Evolutionary conservation across 805 yeast species (phyloP).

Genomic region (Pichia manshurica): DNA sequence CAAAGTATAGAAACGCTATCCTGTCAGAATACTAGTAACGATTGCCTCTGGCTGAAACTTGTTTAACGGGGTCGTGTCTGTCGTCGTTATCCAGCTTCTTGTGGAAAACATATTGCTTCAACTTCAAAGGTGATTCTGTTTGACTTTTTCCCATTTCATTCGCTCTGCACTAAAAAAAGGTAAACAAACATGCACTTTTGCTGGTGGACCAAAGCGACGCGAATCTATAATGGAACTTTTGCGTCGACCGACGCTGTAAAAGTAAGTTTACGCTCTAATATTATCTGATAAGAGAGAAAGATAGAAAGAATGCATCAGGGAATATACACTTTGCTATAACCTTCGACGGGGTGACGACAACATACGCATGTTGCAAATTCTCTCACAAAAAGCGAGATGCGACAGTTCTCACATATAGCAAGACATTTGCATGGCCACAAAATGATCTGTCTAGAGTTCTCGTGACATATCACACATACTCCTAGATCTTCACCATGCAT

Average conservation of each 20-base stretch:
- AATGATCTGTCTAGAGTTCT: slow-evolving; percentile 65
- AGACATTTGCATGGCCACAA: slow-evolving; percentile 93
- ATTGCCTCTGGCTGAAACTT: too few species aligned
- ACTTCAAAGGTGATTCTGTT: slow-evolving; percentile 2
- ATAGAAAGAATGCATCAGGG: too few species aligned
- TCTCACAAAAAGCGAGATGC: slow-evolving; percentile 64
- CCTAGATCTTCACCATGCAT: slow-evolving; percentile 33
- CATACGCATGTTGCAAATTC: slow-evolving; percentile 79
- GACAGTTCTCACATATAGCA: slow-evolving; percentile 80
- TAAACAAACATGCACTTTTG: slow-evolving; percentile 3
- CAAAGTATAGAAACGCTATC: too few species aligned
- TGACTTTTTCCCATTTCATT: slow-evolving; percentile 10
- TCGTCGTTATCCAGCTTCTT: too few species aligned
- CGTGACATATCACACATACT: slow-evolving; percentile 77
- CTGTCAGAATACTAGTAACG: too few species aligned
- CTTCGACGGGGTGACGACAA: slow-evolving; percentile 70
- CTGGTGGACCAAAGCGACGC: too few species aligned
- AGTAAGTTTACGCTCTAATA: too few species aligned
- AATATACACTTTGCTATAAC: slow-evolving; percentile 53
- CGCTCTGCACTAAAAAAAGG: slow-evolving; percentile 2
- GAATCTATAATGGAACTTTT: too few species aligned
- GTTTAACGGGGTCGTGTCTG: too few species aligned
- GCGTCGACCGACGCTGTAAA: too few species aligned
- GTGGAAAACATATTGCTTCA: neutral
- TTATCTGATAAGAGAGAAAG: too few species aligned